Conservation (phyloP, 1,139 yeast genomes). For the Pichia sp. region DNA sequence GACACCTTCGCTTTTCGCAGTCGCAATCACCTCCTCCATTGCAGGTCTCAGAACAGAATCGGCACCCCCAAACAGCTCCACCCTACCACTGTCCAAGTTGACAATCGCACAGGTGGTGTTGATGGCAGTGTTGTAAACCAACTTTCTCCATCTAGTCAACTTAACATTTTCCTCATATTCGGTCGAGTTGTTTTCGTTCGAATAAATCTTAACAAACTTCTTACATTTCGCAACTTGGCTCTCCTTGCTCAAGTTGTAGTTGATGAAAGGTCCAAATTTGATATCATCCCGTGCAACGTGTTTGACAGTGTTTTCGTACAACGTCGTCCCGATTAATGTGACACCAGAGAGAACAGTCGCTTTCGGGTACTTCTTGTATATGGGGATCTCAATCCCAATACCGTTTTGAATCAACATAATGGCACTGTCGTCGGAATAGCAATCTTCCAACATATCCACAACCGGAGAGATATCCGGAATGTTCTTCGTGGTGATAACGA, state of each 20-base stretch:
- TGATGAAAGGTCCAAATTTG: conserved; percentile 51
- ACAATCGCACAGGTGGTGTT: conserved; percentile 58
- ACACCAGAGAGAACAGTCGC: conserved; percentile 63
- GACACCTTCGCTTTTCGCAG: conserved; percentile 62
- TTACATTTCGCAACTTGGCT: conserved; percentile 31
- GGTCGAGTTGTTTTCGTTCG: conserved; percentile 41
- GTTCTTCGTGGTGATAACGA: conserved; percentile 65
- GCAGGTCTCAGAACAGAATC: conserved; percentile 51
- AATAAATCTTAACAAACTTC: conserved; percentile 47
- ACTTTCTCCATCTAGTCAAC: conserved; percentile 63
- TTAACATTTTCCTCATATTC: conserved; percentile 47
- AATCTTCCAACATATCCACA: conserved; percentile 57
- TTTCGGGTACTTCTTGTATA: conserved; percentile 51
- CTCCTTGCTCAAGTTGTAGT: conserved; percentile 30
- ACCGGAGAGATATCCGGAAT: conserved; percentile 60
- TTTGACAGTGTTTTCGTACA: conserved; percentile 46
- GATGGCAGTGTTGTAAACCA: conserved; percentile 62
- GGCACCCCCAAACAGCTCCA: conserved; percentile 50
- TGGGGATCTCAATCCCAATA: conserved; percentile 61
- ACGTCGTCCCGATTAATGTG: conserved; percentile 63
- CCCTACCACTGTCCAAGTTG: conserved; percentile 54
- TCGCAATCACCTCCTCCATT: conserved; percentile 55
- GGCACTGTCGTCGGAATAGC: conserved; percentile 45
- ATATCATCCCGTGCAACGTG: conserved; percentile 49
- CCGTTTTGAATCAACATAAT: conserved; percentile 71